Evolutionary conservation across 257 asterid species (phyloP), one percentile per base, ranked within the genome.

Genomic region (Galeopsis tetrahit): DNA sequence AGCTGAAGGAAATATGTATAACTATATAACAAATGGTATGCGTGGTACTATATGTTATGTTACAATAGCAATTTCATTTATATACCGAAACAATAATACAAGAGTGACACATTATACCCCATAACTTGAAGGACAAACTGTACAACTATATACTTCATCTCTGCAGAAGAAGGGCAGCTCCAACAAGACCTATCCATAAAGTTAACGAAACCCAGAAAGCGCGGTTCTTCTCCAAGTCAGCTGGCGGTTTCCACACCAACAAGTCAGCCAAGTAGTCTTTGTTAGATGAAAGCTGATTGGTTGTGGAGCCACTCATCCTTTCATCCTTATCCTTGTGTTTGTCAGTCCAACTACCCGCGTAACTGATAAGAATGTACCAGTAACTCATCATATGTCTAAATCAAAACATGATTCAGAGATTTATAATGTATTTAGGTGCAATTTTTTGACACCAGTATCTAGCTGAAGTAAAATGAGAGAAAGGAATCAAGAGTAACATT

Each of bases 261-360:
- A 94, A 87, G 76, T 94, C 96, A 7, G 79, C 96, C 74, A 91
- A 72, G 79, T 80, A 91, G 79, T 94, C 96, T 59, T 71, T 84
- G 76, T 46, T 65, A 34, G 97, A 90, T 44, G 91, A 85, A 59
- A 87, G 86, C 83, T 88, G 96, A 73, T 87, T 90, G 1, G 92
- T 89, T 0, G 89, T 88, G 15, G 96, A 85, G n/a, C 83, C 79
- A 42, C 79, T 87, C 72, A 79, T 73, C 74, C 81, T 87, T 68
- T 82, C 77, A 62, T 88, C 91, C 46, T n/a, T 79, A 83, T 90
- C 98, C 91, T 91, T 94, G 85, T 88, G 17, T 75, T 93, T 93
- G 78, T 89, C 96, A 4, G 78, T 87, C 98, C 98, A 93, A 36
- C 90, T 82, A 40, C 78, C 97, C n/a, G 98, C 98, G 28, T 93